Conservation (phyloP, 2,329 filamentous ascomycete species). For the Fusarium proliferatum region DNA sequence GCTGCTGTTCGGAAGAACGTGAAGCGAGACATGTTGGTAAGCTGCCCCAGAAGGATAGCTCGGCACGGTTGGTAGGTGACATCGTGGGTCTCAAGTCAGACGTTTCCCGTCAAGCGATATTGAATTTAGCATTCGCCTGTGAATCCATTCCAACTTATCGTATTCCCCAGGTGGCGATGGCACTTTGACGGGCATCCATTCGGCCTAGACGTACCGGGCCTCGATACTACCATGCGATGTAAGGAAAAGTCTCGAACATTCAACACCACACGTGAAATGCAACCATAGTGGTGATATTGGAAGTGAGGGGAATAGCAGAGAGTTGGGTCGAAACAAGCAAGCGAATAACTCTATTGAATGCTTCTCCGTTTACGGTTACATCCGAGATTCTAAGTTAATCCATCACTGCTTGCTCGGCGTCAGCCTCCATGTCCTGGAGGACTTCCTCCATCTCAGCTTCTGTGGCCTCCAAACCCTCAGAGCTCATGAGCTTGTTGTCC, state of each 20-base stretch:
- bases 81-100: slow-evolving; percentile 14
- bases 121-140: background rate
- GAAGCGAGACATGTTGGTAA: background rate
- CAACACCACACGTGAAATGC: background rate
- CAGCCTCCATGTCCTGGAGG: slow-evolving; percentile 57
- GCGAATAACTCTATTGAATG: slow-evolving; percentile 13
- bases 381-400: slow-evolving; percentile 25
- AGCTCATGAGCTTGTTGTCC: slow-evolving; percentile 75
- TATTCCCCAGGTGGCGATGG: slow-evolving; percentile 6
- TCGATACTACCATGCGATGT: background rate
- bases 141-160: slow-evolving; percentile 7
- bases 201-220: background rate
- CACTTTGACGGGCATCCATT: background rate
- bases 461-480: slow-evolving; percentile 72
- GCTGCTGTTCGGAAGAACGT: background rate
- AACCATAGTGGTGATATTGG: background rate
- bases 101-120: slow-evolving; percentile 2
- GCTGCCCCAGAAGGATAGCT: background rate
- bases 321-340: background rate
- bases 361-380: slow-evolving; percentile 6
- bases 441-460: slow-evolving; percentile 70
- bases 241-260: background rate
- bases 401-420: slow-evolving; percentile 44
- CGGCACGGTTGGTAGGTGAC: slow-evolving; percentile 4
- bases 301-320: background rate